phyloP scores from a whole-genome alignment of 306 rosid species.

The Trichosanthes truncata region DNA sequence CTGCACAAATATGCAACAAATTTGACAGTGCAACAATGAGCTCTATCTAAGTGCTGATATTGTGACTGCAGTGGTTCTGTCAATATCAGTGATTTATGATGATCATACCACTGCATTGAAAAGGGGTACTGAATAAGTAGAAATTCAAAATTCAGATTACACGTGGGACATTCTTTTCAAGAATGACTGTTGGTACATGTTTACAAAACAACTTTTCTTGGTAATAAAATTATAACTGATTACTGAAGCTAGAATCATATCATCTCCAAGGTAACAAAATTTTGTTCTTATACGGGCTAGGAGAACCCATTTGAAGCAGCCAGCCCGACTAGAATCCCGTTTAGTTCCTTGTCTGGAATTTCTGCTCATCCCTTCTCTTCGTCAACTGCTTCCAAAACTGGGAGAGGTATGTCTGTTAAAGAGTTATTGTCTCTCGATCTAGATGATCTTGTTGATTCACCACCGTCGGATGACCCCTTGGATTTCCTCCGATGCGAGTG shows the following conservation, averaged over 20 bases:
- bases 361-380: conserved; percentile 7
- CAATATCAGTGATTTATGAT: neutral
- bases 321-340: neutral
- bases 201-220: neutral
- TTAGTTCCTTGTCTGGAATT: conserved; percentile 4
- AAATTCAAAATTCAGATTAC: conserved; percentile 1
- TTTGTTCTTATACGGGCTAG: neutral
- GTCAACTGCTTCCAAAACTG: neutral
- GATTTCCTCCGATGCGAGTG: conserved; percentile 35
- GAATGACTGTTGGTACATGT: conserved; percentile 1
- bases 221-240: neutral
- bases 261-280: conserved; percentile 13
- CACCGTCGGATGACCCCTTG: conserved; percentile 42
- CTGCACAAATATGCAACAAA: neutral
- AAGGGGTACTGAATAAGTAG: neutral
- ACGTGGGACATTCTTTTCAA: neutral
- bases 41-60: neutral
- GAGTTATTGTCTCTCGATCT: conserved; percentile 44
- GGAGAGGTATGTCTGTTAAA: conserved; percentile 27
- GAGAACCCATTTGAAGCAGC: conserved; percentile 1
- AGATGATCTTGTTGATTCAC: conserved; percentile 25
- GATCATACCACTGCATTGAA: conserved; percentile 1
- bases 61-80: conserved; percentile 3
- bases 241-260: conserved; percentile 6
- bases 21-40: neutral